Conservation (phyloP, 164 flowering plant genomes). For the Tetrastigma voinierianum region DNA sequence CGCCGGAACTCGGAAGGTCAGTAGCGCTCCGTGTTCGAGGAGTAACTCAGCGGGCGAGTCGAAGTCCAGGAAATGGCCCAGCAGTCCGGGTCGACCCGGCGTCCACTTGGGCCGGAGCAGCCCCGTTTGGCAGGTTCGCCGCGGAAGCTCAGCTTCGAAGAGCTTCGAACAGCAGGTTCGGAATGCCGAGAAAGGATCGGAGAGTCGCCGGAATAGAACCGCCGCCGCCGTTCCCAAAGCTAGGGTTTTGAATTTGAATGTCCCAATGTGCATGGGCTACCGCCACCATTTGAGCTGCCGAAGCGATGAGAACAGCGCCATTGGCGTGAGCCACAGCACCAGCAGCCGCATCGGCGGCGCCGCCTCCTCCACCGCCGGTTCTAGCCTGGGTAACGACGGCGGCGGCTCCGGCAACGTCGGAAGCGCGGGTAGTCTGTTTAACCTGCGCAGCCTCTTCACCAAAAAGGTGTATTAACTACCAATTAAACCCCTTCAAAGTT, state of each 20-base stretch:
- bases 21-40: slow-evolving; percentile 95
- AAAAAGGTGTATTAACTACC: slow-evolving; percentile 63
- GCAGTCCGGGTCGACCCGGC: slow-evolving; percentile 74
- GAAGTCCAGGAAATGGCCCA: slow-evolving; percentile 71
- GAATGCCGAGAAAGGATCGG: slow-evolving; percentile 23
- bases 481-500: not conserved
- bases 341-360: slow-evolving; percentile 8
- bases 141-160: slow-evolving; percentile 26
- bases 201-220: slow-evolving; percentile 23
- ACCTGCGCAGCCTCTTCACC: slow-evolving; percentile 59
- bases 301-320: slow-evolving; percentile 37
- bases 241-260: slow-evolving; percentile 62
- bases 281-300: slow-evolving; percentile 56
- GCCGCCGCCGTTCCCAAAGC: slow-evolving; percentile 20
- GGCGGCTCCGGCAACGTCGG: slow-evolving; percentile 7
- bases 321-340: not conserved
- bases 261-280: slow-evolving; percentile 69
- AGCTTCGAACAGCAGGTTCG: slow-evolving; percentile 22
- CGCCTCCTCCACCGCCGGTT: not conserved
- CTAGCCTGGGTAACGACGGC: slow-evolving; percentile 4
- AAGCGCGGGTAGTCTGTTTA: slow-evolving; percentile 43
- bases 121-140: slow-evolving; percentile 88
- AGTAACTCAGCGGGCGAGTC: slow-evolving; percentile 91
- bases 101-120: slow-evolving; percentile 85
- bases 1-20: slow-evolving; percentile 52